Percentiles rank a stretch among this genome's conserved stretches.
These are phyloP conservation scores for Crithidia brevicula DNA, from an alignment of 208 protist genomes.

Conservation along the genomic window DNA sequence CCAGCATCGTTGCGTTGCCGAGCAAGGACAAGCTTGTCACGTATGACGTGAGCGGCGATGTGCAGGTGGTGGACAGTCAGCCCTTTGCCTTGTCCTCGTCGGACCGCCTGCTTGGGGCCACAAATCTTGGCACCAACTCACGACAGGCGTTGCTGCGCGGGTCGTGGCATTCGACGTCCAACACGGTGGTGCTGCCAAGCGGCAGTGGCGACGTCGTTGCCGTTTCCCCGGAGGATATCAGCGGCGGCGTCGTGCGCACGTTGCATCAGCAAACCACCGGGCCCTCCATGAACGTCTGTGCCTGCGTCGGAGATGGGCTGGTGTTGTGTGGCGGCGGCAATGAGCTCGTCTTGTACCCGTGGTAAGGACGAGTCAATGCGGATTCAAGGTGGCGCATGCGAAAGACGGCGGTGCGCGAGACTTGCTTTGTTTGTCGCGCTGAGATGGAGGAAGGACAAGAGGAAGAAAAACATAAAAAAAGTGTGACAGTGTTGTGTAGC, in stretches of 20 bases:
- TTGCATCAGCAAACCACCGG: conserved; percentile 5
- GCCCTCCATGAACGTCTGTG: conserved; percentile 34
- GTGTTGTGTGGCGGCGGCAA: conserved; percentile 42
- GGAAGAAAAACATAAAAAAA: too few species aligned
- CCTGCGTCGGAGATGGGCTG: conserved; percentile 33
- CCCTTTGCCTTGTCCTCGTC: conserved; percentile 68
- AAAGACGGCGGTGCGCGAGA: too few species aligned
- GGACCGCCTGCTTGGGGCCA: conserved; percentile 50
- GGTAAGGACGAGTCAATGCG: conserved; percentile 9
- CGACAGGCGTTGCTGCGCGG: conserved; percentile 48
- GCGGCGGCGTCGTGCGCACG: conserved; percentile 22
- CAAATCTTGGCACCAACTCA: conserved; percentile 41
- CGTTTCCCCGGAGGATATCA: conserved; percentile 19
- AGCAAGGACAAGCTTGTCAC: conserved; percentile 36
- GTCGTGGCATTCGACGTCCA: conserved; percentile 26
- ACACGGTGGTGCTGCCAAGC: conserved; percentile 36
- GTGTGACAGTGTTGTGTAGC: too few species aligned
- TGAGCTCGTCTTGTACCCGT: conserved; percentile 38
- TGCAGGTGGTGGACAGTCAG: conserved; percentile 56
- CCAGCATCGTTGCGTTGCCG: conserved; percentile 30
- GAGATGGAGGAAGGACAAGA: too few species aligned
- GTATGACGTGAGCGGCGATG: conserved; percentile 58
- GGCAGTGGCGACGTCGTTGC: conserved; percentile 28
- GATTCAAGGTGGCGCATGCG: too few species aligned
- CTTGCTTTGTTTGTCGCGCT: too few species aligned